Conservation (phyloP, 495 filamentous ascomycete genomes). For the Bryoglossum gracile region DNA sequence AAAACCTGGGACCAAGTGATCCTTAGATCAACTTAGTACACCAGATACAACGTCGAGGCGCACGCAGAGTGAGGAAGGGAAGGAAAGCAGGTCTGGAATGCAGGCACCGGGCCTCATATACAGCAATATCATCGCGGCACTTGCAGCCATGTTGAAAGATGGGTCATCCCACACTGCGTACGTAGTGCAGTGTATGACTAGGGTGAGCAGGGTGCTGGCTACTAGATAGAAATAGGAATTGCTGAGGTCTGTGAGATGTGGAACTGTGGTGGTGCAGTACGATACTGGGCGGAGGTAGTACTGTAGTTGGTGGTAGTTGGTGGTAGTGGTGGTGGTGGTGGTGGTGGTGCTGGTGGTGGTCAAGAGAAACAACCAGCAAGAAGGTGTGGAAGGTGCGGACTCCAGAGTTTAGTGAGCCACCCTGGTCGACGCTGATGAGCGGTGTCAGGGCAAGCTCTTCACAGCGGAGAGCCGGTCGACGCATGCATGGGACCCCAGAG, state of each 20-base stretch:
- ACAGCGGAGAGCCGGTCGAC: neutral
- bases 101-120: conserved; percentile 21
- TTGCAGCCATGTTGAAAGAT: conserved; percentile 1
- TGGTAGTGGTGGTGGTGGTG: conserved; percentile 1
- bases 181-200: no score
- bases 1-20: conserved; percentile 14
- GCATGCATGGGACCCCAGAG: no score
- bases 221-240: no score
- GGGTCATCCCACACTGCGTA: conserved; percentile 16
- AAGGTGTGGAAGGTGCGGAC: conserved; percentile 9
- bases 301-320: no score
- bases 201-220: neutral
- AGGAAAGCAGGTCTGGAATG: no score
- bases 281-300: no score
- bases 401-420: neutral
- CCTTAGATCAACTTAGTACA: conserved; percentile 19
- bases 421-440: neutral
- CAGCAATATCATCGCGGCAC: conserved; percentile 10
- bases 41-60: conserved; percentile 14
- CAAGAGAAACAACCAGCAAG: conserved; percentile 7
- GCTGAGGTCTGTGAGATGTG: conserved; percentile 7
- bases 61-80: no score
- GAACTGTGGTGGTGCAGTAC: conserved; percentile 3
- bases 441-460: neutral
- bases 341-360: no score